These are phyloP conservation scores for Keithomyces neogunnii DNA, from an alignment of 2,329 filamentous ascomycete genomes.

Conservation along the genomic window DNA sequence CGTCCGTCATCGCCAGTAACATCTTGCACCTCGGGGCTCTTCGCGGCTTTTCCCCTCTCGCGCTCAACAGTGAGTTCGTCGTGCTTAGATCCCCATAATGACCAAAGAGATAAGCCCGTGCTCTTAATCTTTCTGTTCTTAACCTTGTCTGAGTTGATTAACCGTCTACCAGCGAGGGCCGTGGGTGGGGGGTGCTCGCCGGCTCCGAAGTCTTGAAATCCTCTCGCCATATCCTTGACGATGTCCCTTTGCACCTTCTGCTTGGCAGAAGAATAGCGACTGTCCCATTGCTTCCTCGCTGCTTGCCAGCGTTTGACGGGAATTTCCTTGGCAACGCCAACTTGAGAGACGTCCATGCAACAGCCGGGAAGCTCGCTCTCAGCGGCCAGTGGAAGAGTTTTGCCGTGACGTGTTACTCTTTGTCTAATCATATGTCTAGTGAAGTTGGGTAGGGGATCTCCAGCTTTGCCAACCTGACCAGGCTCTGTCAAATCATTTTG, in stretches of 20 bases:
- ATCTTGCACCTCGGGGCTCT: conserved; percentile 19
- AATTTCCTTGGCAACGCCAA: conserved; percentile 72
- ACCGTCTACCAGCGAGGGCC: conserved; percentile 66
- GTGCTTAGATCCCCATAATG: conserved; percentile 79
- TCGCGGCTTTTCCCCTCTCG: conserved; percentile 40
- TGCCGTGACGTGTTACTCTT: conserved; percentile 69
- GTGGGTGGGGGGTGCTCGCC: conserved; percentile 77
- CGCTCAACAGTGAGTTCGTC: conserved; percentile 65
- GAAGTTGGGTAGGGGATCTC: conserved; percentile 74
- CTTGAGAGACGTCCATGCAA: conserved; percentile 50
- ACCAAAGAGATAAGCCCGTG: conserved; percentile 75
- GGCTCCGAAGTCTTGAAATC: conserved; percentile 60
- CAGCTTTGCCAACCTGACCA: conserved; percentile 67
- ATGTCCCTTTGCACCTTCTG: conserved; percentile 65
- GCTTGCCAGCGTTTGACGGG: conserved; percentile 79
- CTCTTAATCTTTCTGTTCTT: conserved; percentile 54
- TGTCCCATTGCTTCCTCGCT: conserved; percentile 65
- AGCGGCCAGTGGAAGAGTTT: conserved; percentile 58
- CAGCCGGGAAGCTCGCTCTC: conserved; percentile 57
- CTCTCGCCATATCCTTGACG: conserved; percentile 61
- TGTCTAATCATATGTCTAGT: conserved; percentile 87
- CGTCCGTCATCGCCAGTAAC: conserved; percentile 32
- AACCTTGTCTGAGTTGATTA: conserved; percentile 30
- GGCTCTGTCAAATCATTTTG: conserved; percentile 13
- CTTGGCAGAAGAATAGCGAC: conserved; percentile 60